A percentile compares a stretch with the other conserved stretches of the same genome.
Conservation (phyloP, 495 filamentous ascomycete species). For the Penicillium soppii region DNA sequence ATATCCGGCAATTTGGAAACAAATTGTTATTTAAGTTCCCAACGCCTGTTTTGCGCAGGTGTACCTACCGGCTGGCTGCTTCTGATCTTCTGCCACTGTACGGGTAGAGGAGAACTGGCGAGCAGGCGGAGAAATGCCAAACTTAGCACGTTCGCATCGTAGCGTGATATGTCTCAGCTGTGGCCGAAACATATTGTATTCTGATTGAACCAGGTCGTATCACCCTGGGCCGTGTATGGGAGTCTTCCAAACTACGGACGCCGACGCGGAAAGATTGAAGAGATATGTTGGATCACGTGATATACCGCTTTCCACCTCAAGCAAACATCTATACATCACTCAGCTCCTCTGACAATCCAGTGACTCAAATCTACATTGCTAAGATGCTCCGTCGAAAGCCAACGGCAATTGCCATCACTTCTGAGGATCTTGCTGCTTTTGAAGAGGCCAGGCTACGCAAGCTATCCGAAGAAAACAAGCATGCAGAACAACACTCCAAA, state of each 20-base stretch:
- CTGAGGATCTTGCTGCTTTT: constrained; percentile 74
- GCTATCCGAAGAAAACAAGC: constrained; percentile 26
- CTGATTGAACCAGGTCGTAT: neutral
- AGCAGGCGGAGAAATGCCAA: constrained; percentile 11
- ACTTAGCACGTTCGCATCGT: constrained; percentile 15
- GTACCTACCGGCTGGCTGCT: constrained; percentile 28
- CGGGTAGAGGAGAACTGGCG: constrained; percentile 35
- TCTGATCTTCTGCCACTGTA: constrained; percentile 18
- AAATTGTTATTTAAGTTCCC: neutral
- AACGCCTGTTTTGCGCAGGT: neutral
- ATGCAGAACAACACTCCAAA: constrained; percentile 19
- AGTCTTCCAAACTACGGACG: neutral
- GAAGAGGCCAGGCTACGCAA: constrained; percentile 57
- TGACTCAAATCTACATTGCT: neutral
- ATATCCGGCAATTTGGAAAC: too few relatives aligned
- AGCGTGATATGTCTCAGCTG: constrained; percentile 23
- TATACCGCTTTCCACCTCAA: neutral
- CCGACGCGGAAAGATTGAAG: constrained; percentile 17
- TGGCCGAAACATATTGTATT: constrained; percentile 31
- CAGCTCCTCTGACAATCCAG: neutral
- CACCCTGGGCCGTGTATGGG: constrained; percentile 8
- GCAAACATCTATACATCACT: neutral
- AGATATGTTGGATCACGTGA: constrained; percentile 15
- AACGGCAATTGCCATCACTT: constrained; percentile 72
- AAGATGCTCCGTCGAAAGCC: constrained; percentile 80